phyloP scores from a whole-genome alignment of 441 rosid genomes.

The Jatropha multifida region DNA sequence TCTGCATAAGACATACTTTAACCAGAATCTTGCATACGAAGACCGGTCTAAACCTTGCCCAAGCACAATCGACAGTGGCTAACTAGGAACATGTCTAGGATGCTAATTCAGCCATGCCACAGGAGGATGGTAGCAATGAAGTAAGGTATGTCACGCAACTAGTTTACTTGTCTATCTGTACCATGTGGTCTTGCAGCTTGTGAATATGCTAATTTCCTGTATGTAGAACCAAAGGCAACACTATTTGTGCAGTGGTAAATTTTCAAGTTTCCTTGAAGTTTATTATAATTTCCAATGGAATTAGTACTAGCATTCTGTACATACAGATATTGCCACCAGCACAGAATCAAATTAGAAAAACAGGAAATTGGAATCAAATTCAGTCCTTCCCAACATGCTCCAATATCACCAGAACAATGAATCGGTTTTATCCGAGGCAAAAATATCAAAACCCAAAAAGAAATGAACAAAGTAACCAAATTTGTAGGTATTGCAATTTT shows the following conservation, averaged over 20 bases:
- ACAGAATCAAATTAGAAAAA: constrained; percentile 3
- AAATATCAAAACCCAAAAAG: constrained; percentile 10
- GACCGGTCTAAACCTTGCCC: constrained; percentile 12
- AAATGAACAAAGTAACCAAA: background rate
- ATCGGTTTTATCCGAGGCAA: background rate
- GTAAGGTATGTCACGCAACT: background rate
- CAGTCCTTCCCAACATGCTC: background rate
- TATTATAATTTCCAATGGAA: background rate
- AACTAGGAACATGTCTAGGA: constrained; percentile 1
- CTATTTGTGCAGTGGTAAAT: background rate
- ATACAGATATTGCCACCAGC: background rate
- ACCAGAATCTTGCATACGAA: background rate
- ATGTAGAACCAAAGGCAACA: background rate
- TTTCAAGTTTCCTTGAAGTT: constrained; percentile 4
- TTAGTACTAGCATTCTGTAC: background rate
- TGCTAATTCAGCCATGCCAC: background rate
- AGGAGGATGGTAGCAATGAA: background rate
- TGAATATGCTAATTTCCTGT: background rate
- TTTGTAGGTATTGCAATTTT: background rate
- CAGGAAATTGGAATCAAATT: background rate
- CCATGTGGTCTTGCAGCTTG: background rate
- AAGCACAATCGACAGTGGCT: background rate
- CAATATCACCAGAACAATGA: background rate
- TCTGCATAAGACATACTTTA: background rate
- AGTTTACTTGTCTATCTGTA: background rate